Evolutionary conservation across 805 yeast genomes (phyloP), one percentile per base, ranked within the genome.

Genomic region (Suhomyces pyralidae): DNA sequence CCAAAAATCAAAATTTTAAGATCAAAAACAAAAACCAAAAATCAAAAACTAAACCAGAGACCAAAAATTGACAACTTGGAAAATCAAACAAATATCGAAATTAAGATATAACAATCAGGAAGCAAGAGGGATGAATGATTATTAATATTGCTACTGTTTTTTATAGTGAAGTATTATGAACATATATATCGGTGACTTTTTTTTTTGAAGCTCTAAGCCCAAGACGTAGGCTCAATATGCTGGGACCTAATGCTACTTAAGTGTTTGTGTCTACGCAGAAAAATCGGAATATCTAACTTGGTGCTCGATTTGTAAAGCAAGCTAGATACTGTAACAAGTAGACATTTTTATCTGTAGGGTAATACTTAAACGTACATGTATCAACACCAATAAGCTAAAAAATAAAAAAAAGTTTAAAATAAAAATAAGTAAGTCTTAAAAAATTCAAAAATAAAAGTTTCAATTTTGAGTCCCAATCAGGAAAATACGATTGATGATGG

Each of bases 261-360:
- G 26, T 30, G 48, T 45, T 46, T 25, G n/a, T 24, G 32, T 36
- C 40, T 12, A 20, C 45, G 25, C 12, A 38, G 50, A 32, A 42
- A 20, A 30, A 42, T 48, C 46, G 15, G 45, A 28, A 40, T 48
- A 42, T 40, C 30, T 40, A 24, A 38, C 14, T 20, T 22, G 51
- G 46, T 48, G 26, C 45, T 38, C 20, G 15, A 28, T 15, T 14
- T 26, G 28, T 42, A 25, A 48, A 48, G 51, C 51, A 48, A 48
- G 42, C 25, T 30, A 26, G 51, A 42, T 22, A 48, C 30, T 40
- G 51, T 48, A 25, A 48, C 51, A 48, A 42, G 20, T 48, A 48
- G 46, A 48, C 46, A 48, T 28, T 40, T 32, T 48, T 48, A 48
- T 40, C 51, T 46, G 25, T 48, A 40, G 40, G 30, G 22, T 42